Conservation (phyloP, 23 red algal genomes). For the Cyanidioschyzon merolae region DNA sequence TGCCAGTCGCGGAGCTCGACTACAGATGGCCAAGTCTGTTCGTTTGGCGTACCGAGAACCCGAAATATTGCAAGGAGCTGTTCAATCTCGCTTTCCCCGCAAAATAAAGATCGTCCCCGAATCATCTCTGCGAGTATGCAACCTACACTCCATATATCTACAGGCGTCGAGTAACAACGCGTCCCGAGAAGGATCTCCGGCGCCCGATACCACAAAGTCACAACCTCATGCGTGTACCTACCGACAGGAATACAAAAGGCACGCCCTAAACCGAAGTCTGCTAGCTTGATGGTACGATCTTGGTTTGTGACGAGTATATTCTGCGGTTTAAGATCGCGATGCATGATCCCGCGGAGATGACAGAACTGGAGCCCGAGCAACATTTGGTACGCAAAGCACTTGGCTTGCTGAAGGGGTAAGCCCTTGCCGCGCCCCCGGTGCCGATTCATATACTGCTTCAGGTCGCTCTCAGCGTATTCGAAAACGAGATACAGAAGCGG, state of each 20-base stretch:
- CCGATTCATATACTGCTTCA: slow-evolving; percentile 86
- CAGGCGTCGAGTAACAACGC: slow-evolving; percentile 80
- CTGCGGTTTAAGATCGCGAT: slow-evolving; percentile 98
- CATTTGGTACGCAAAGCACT: slow-evolving; percentile 78
- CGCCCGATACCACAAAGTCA: slow-evolving; percentile 98
- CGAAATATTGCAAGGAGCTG: slow-evolving; percentile 87
- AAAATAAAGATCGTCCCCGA: slow-evolving; percentile 60
- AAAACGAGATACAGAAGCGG: slow-evolving; percentile 88
- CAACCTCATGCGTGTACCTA: slow-evolving; percentile 99
- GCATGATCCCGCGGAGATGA: slow-evolving; percentile 63
- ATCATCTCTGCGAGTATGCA: slow-evolving; percentile 98
- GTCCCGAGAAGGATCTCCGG: slow-evolving; percentile 91
- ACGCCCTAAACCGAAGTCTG: slow-evolving; percentile 90
- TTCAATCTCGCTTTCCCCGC: slow-evolving; percentile 85
- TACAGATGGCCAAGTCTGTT: slow-evolving; percentile 55
- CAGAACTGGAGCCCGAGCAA: slow-evolving; percentile 74
- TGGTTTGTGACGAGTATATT: slow-evolving; percentile 81
- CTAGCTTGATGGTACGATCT: slow-evolving; percentile 66
- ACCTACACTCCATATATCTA: slow-evolving; percentile 87
- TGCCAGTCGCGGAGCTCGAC: slow-evolving; percentile 64
- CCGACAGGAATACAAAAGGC: slow-evolving; percentile 71
- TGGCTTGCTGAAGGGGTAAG: slow-evolving; percentile 39
- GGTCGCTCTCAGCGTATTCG: slow-evolving; percentile 84
- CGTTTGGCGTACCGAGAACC: slow-evolving; percentile 71
- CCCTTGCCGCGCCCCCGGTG: slow-evolving; percentile 44